Evolutionary conservation across 129 eudicot species (phyloP).

Genomic region (Artemisia tridentata): DNA sequence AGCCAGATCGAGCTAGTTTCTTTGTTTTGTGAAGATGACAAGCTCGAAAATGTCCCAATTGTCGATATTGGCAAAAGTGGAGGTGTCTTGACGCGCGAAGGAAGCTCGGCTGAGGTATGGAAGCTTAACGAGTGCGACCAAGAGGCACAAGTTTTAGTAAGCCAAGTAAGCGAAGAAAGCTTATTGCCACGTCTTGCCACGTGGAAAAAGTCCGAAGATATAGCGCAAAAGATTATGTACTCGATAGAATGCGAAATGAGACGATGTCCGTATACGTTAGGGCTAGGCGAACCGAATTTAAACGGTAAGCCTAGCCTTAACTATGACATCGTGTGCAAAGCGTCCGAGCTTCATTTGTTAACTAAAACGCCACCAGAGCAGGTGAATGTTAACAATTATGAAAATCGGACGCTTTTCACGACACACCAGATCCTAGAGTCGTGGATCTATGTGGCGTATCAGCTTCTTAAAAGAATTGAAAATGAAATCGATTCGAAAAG

Average conservation of each 20-base stretch:
- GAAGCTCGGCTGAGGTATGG: slow-evolving; percentile 80
- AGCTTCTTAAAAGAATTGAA: slow-evolving; percentile 47
- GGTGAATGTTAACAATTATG: slow-evolving; percentile 48
- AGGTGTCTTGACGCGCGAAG: slow-evolving; percentile 51
- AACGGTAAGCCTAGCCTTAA: slow-evolving; percentile 67
- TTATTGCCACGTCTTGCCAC: slow-evolving; percentile 76
- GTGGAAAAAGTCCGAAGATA: slow-evolving; percentile 57
- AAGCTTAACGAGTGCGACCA: slow-evolving; percentile 34
- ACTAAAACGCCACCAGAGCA: slow-evolving; percentile 47
- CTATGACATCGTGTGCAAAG: slow-evolving; percentile 68
- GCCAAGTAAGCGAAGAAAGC: slow-evolving; percentile 70
- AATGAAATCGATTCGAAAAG: slow-evolving; percentile 33
- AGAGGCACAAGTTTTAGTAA: slow-evolving; percentile 51
- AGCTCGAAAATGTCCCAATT: slow-evolving; percentile 45
- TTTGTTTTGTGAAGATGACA: slow-evolving; percentile 59
- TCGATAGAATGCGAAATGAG: slow-evolving; percentile 73
- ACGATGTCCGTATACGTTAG: slow-evolving; percentile 65
- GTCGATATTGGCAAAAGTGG: slow-evolving; percentile 35
- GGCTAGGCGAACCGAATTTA: slow-evolving; percentile 82
- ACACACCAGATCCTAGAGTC: slow-evolving; percentile 75
- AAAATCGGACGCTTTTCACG: slow-evolving; percentile 56
- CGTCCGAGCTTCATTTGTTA: slow-evolving; percentile 52
- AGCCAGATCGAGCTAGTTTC: slow-evolving; percentile 65
- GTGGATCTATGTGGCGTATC: slow-evolving; percentile 57
- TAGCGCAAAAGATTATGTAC: slow-evolving; percentile 49